phyloP scores from a whole-genome alignment of 352 stramenopile species.

The Phytopythium delawarense region DNA sequence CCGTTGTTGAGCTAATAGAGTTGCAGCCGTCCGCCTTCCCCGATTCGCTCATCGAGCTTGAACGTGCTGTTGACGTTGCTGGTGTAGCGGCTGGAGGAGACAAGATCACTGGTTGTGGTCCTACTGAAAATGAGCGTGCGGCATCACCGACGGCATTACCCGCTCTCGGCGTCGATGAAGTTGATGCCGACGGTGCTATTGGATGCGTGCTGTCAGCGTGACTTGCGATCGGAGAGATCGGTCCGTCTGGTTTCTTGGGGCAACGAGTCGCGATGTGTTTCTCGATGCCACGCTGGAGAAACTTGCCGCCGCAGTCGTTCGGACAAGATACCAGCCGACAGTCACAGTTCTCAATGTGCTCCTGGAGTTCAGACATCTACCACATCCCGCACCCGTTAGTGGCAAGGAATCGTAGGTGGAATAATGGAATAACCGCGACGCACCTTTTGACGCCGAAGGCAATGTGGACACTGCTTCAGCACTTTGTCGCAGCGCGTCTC shows the following conservation, averaged over 20 bases:
- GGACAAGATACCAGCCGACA: slow-evolving; percentile 72
- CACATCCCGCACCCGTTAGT: no score
- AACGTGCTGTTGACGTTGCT: not conserved
- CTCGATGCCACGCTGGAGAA: slow-evolving; percentile 67
- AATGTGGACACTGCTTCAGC: slow-evolving; percentile 82
- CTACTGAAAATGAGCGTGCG: not conserved
- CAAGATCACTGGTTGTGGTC: not conserved
- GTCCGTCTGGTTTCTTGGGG: slow-evolving; percentile 27
- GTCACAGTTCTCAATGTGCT: slow-evolving; percentile 82
- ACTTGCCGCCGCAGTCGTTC: slow-evolving; percentile 76
- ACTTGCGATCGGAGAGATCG: not conserved
- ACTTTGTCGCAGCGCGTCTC: slow-evolving; percentile 76
- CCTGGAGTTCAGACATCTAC: slow-evolving; percentile 65
- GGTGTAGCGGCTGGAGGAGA: not conserved
- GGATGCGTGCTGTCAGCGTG: not conserved
- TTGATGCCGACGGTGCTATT: not conserved
- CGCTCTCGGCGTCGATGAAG: not conserved
- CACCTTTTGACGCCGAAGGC: slow-evolving; percentile 73
- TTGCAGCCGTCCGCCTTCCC: no score
- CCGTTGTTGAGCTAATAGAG: no score
- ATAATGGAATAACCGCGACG: not conserved
- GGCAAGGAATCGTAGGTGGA: no score
- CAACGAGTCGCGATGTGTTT: slow-evolving; percentile 76
- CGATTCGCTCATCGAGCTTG: not conserved
- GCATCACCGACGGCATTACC: not conserved